Evolutionary conservation across 305 asterid species (phyloP).

Genomic region (Withania somnifera): DNA sequence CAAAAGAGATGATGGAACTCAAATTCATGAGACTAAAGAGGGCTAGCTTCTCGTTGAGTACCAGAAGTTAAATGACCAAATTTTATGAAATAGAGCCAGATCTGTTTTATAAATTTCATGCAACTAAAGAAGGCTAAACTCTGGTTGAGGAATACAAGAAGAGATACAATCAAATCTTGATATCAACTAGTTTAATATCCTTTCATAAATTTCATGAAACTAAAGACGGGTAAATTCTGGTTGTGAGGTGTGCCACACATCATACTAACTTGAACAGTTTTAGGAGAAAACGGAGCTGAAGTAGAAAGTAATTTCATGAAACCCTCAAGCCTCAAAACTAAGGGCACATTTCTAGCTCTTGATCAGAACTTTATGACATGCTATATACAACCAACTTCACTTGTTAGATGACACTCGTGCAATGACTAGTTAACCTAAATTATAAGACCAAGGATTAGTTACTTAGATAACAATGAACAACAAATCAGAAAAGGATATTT

Average conservation of each 20-base stretch:
- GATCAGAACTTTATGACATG: background rate
- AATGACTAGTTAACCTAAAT: background rate
- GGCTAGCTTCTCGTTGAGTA: background rate
- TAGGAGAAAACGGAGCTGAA: background rate
- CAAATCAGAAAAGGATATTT: slow-evolving; percentile 56
- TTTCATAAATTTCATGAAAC: background rate
- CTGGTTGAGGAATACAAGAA: background rate
- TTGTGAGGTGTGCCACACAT: background rate
- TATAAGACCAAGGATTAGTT: background rate
- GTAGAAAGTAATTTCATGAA: background rate
- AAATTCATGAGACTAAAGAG: background rate
- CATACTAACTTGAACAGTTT: background rate
- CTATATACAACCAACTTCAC: background rate
- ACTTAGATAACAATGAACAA: background rate
- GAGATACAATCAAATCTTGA: background rate
- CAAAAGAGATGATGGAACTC: background rate
- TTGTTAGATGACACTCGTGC: background rate
- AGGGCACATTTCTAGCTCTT: background rate
- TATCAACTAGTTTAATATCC: background rate
- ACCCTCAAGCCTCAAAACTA: background rate
- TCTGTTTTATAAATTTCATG: background rate
- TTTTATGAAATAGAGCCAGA: background rate
- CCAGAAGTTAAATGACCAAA: background rate
- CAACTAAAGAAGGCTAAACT: background rate
- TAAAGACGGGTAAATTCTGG: background rate